Conservation (phyloP, 305 asterid genomes). For the Fraxinus angustifolia region DNA sequence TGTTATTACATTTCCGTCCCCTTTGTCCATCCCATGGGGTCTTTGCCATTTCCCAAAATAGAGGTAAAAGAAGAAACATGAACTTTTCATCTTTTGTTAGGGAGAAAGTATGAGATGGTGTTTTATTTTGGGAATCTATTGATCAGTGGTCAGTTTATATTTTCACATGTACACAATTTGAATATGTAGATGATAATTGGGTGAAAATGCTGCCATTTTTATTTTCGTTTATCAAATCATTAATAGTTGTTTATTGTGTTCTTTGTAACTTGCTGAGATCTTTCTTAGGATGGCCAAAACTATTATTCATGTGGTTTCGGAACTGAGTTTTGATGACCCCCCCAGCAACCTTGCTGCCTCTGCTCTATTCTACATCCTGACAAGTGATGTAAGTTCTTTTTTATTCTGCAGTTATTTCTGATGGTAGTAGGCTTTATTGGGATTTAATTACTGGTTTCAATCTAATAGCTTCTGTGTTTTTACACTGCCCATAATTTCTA, state of each 20-base stretch:
- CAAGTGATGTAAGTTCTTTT: slow-evolving; percentile 59
- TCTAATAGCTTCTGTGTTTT: neutral
- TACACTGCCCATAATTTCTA: neutral
- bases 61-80: neutral
- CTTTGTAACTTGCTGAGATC: slow-evolving; percentile 19
- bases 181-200: neutral
- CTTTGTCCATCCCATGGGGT: neutral
- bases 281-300: slow-evolving; percentile 66
- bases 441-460: neutral
- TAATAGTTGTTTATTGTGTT: slow-evolving; percentile 12
- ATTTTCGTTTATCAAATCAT: neutral
- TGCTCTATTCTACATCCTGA: slow-evolving; percentile 65
- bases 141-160: slow-evolving; percentile 6
- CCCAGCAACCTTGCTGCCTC: slow-evolving; percentile 87
- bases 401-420: neutral
- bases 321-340: slow-evolving; percentile 68
- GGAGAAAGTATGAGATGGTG: neutral
- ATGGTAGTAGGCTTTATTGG: neutral
- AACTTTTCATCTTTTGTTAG: neutral
- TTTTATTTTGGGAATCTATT: neutral
- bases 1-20: neutral
- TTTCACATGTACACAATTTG: neutral
- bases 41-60: neutral
- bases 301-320: slow-evolving; percentile 64
- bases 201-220: neutral